Evolutionary conservation across 371 early-diverging fungal species (phyloP).

Genomic region (Smittium culicis): DNA sequence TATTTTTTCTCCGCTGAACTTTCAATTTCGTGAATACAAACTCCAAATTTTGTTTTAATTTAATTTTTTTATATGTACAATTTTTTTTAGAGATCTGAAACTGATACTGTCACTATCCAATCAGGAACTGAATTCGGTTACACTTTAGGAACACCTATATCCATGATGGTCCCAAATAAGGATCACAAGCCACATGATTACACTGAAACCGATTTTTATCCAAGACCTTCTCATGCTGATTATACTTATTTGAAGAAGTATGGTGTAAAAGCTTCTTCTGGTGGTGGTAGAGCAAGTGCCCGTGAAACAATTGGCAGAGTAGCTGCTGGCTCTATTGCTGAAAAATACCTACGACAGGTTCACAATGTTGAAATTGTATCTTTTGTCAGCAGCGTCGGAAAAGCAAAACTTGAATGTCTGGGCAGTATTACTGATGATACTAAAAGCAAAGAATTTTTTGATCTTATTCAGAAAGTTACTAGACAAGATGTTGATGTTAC

Average conservation of each 20-base stretch:
- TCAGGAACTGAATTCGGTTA: constrained; percentile 88
- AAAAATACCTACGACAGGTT: constrained; percentile 69
- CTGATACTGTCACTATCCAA: constrained; percentile 77
- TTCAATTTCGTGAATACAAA: not conserved
- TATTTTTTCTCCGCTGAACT: not conserved
- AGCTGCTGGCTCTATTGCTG: constrained; percentile 90
- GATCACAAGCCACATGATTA: constrained; percentile 95
- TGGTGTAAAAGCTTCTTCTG: constrained; percentile 84
- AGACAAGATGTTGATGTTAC: constrained; percentile 57
- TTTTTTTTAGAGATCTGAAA: constrained; percentile 51
- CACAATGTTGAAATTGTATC: constrained; percentile 86
- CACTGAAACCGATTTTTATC: constrained; percentile 78
- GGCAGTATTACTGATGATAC: constrained; percentile 23
- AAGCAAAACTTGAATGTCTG: constrained; percentile 45
- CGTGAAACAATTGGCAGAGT: constrained; percentile 96
- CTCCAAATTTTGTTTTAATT: not conserved
- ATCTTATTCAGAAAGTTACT: constrained; percentile 49
- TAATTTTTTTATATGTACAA: not conserved
- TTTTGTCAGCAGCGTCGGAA: constrained; percentile 82
- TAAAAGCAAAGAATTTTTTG: constrained; percentile 39
- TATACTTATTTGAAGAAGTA: constrained; percentile 93
- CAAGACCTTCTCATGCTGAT: constrained; percentile 93
- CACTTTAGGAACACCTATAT: constrained; percentile 90
- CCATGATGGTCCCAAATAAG: constrained; percentile 77
- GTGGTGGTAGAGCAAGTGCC: constrained; percentile 90